Evolutionary conservation across 192 early-diverging fungal species (phyloP), one percentile per base, ranked within the genome.

Genomic region (Podila epigama): DNA sequence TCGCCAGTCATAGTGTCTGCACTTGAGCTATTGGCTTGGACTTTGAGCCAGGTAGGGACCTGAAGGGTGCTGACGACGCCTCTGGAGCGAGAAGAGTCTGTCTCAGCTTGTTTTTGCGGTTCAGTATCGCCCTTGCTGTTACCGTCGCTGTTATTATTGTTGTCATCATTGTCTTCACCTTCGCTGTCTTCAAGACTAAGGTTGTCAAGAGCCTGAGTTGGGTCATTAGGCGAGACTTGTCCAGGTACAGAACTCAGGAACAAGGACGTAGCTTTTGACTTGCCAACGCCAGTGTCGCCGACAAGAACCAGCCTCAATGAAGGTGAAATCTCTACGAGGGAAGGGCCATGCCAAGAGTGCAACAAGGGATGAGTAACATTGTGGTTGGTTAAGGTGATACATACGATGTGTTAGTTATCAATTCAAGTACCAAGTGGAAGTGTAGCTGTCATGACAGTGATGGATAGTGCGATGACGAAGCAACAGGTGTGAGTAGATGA

Each of bases 281-380:
- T 77, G 65, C 73, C 73, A 5, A 77, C 56, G n/a, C 73, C 73
- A 5, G 73, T 63, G 66, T 77, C 73, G 31, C 73, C 73, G 12
- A 68, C 66, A 28, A 77, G 73, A 25, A 77, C 42, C 11, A 77
- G 66, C 3, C 73, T 65, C 13, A 77, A 61, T 16, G 73, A 77
- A 16, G 73, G 66, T 15, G 73, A 65, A 64, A 77, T 68, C 50
- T 77, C 73, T 77, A 63, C 36, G 18, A 39, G 54, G 12, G 22
- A 54, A 42, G 42, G 29, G 25, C 27, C 5, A 32, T 0, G 27
- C 16, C 22, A 18, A 37, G 61, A 41, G 57, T 52, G 63, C 33
- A 4, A 59, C n/a, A n/a, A n/a, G 18, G 28, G 56, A 57, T 34
- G 28, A 28, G 10, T n/a, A 3, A 4, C 13, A 25, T 35, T 13